Base-by-base conservation (phyloP, 1,139 yeast species). In the Scheffersomyces quercinus region DNA sequence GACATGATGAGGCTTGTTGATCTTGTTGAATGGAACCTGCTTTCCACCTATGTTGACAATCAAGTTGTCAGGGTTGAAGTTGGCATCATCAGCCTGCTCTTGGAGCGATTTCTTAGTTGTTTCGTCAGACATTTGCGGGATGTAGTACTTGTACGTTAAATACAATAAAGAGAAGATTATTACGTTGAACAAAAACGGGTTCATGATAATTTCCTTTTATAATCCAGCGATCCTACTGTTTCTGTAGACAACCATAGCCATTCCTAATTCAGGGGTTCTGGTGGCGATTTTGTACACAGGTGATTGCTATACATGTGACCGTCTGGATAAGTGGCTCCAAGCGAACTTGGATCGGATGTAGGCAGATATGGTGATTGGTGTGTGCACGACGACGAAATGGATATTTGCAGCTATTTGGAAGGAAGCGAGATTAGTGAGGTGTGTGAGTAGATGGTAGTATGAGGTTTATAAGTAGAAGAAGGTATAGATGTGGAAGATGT, bases 1-100 rank as follows among this genome's bases (percentile, higher is more conserved):
- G 20, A 64, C 75, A 28, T 66, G 51, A 53, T 73, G 79, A 3
- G 79, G 79, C 50, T 70, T 72, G 54, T 64, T 70, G 47, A 74
- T 65, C 39, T 48, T 52, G 39, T 53, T 58, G 44, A 68, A 64
- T 5, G 77, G 79, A 11, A 74, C 75, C 41, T 50, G 53, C 44
- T 57, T 61, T 35, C 73, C 74, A 9, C 73, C 74, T 34, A 73
- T 54, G 41, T 71, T 54, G 20, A 74, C 62, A 24, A 59, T 46
- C 29, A 68, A 45, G 29, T 68, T 50, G 39, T 47, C 35, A 9
- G 48, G 46, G 15, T 57, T 51, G 30, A 55, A 48, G 39, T 50
- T 43, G 28, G 50, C 39, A 28, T 47, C 41, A 38, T 55, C 57
- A 26, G 43, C 30, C 33, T 56, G 56, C 43, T 54, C 58, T 42